Evolutionary conservation across 345 rosid genomes (phyloP).

Genomic region (Lenwebbia sp.): DNA sequence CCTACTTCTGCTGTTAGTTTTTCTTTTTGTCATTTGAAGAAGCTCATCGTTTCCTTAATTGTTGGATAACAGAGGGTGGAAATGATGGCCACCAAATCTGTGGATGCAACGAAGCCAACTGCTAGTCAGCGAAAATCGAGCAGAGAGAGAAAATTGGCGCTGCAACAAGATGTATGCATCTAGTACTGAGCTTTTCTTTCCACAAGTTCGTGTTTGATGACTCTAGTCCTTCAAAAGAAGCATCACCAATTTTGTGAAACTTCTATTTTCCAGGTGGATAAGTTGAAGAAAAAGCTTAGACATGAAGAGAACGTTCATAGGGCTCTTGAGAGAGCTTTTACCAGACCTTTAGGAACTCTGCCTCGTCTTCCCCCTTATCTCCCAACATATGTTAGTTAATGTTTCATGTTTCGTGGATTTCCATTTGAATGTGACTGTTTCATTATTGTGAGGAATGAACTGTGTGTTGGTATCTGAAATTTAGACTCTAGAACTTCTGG

Average conservation of each 20-base stretch:
- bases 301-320: constrained; percentile 77
- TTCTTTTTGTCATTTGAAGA: background rate
- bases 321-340: constrained; percentile 84
- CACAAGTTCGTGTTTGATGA: background rate
- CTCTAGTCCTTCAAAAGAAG: background rate
- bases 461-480: constrained; percentile 1
- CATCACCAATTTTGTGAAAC: background rate
- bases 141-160: constrained; percentile 45
- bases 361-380: constrained; percentile 94
- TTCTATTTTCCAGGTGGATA: constrained; percentile 49
- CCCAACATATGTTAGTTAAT: constrained; percentile 55
- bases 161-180: constrained; percentile 59
- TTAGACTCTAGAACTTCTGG: constrained; percentile 79
- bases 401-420: background rate
- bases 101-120: constrained; percentile 18
- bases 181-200: background rate
- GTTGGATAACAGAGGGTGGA: constrained; percentile 11
- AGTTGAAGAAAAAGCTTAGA: constrained; percentile 72
- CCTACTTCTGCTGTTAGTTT: background rate
- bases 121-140: constrained; percentile 18
- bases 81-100: constrained; percentile 33
- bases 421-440: background rate
- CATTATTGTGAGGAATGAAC: background rate
- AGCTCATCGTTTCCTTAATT: background rate
- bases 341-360: constrained; percentile 79